phyloP scores from a whole-genome alignment of 192 early-diverging fungal species.

The Coemansia brasiliensis region DNA sequence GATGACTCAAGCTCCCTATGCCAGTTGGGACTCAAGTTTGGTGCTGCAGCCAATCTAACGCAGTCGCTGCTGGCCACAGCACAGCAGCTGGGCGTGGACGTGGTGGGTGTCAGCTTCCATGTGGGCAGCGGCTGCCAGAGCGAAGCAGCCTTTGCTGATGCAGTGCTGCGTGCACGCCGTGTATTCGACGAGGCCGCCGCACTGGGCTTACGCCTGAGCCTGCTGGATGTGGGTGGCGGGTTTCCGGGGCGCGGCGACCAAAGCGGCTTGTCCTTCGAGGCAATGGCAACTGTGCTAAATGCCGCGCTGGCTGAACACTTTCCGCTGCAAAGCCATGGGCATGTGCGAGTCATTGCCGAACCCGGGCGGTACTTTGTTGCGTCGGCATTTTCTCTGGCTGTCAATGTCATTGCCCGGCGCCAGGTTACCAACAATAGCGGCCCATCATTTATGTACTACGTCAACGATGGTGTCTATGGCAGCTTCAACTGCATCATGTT shows the following conservation, averaged over 20 bases:
- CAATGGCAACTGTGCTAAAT: conserved; percentile 76
- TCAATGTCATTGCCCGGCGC: conserved; percentile 90
- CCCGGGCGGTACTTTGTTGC: conserved; percentile 96
- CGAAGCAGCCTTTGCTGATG: conserved; percentile 85
- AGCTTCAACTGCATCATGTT: conserved; percentile 98
- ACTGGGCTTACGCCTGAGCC: conserved; percentile 70
- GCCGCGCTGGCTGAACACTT: conserved; percentile 79
- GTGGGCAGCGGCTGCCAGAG: conserved; percentile 95
- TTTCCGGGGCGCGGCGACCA: conserved; percentile 82
- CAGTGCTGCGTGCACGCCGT: conserved; percentile 76
- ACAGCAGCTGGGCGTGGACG: conserved; percentile 74
- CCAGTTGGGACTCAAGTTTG: conserved; percentile 96
- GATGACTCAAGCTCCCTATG: conserved; percentile 93
- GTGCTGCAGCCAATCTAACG: conserved; percentile 75
- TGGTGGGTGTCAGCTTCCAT: conserved; percentile 95
- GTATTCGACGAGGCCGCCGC: conserved; percentile 87
- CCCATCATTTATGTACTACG: conserved; percentile 76
- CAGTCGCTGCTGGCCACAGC: conserved; percentile 71
- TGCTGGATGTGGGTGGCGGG: conserved; percentile 92
- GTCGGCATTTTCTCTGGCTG: conserved; percentile 90
- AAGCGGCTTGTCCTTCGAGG: conserved; percentile 79
- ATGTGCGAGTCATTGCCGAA: conserved; percentile 93
- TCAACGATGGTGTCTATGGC: conserved; percentile 99
- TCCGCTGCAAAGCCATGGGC: conserved; percentile 54
- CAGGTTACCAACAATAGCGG: conserved; percentile 60